Evolutionary conservation across 306 rosid genomes (phyloP).

Genomic region (Pterocarpus macrocarpus): DNA sequence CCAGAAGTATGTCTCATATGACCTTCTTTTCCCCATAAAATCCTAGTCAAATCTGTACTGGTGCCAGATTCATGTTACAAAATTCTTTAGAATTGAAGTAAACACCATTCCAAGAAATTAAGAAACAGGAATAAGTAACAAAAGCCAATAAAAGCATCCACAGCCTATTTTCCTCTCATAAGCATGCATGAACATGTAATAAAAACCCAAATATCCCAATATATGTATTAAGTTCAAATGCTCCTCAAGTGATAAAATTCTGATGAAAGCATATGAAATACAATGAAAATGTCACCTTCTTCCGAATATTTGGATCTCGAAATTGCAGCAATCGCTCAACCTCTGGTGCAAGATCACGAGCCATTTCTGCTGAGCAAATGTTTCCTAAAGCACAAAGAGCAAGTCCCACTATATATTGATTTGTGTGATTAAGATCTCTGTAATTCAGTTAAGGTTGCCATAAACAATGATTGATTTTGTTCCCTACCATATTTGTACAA

Average conservation of each 20-base stretch:
- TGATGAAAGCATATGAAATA: not conserved
- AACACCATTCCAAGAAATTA: conserved; percentile 26
- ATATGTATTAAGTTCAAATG: conserved; percentile 24
- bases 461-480: conserved; percentile 37
- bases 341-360: conserved; percentile 99
- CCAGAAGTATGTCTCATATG: conserved; percentile 16
- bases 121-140: conserved; percentile 32
- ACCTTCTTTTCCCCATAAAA: not conserved
- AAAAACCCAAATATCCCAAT: conserved; percentile 30
- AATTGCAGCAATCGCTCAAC: conserved; percentile 92
- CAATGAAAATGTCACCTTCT: conserved; percentile 69
- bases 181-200: conserved; percentile 13
- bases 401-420: conserved; percentile 98
- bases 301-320: conserved; percentile 95
- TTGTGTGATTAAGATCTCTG: conserved; percentile 97
- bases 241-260: conserved; percentile 19
- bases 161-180: conserved; percentile 21
- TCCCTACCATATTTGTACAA: conserved; percentile 30
- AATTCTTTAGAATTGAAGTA: conserved; percentile 6
- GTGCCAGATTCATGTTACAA: conserved; percentile 19
- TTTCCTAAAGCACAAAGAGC: conserved; percentile 99
- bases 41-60: conserved; percentile 8
- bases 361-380: conserved; percentile 99
- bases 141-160: conserved; percentile 26
- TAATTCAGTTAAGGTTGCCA: conserved; percentile 66